phyloP scores from a whole-genome alignment of 2,329 filamentous ascomycete genomes.

The Botrytis aclada region DNA sequence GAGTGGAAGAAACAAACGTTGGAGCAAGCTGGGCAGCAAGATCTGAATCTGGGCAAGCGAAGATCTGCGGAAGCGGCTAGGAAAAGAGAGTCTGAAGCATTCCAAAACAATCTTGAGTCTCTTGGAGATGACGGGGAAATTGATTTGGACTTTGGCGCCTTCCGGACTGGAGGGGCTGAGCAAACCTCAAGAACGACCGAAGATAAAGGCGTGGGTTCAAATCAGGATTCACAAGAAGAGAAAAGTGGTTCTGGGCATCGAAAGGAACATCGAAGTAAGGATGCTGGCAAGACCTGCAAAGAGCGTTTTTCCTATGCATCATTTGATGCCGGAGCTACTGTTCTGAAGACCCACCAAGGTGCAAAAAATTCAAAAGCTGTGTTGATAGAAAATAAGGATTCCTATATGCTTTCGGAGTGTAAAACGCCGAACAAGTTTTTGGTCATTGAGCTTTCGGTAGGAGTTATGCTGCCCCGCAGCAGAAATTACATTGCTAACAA shows the following conservation, averaged over 20 bases:
- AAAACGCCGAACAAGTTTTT: slow-evolving; percentile 84
- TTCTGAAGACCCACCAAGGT: slow-evolving; percentile 83
- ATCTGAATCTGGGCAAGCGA: slow-evolving; percentile 59
- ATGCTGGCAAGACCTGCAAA: slow-evolving; percentile 96
- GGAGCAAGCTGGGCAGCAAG: slow-evolving; percentile 77
- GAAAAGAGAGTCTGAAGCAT: slow-evolving; percentile 51
- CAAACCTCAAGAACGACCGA: slow-evolving; percentile 23
- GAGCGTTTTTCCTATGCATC: slow-evolving; percentile 97
- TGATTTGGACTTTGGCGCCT: slow-evolving; percentile 65
- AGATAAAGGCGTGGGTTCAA: slow-evolving; percentile 23
- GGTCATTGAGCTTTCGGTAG: slow-evolving; percentile 79
- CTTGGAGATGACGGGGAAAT: slow-evolving; percentile 89
- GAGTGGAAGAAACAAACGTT: slow-evolving; percentile 97
- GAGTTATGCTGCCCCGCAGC: slow-evolving; percentile 53
- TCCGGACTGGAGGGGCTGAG: slow-evolving; percentile 44
- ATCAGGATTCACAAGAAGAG: slow-evolving; percentile 33
- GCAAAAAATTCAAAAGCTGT: slow-evolving; percentile 87
- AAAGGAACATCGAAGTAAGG: slow-evolving; percentile 65
- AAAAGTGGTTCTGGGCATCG: slow-evolving; percentile 29
- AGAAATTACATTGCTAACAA: slow-evolving; percentile 22
- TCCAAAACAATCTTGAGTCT: slow-evolving; percentile 69
- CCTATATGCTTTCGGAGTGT: slow-evolving; percentile 96
- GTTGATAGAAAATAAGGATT: slow-evolving; percentile 94
- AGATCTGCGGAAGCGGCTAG: slow-evolving; percentile 47
- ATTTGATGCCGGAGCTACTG: slow-evolving; percentile 91